Base-by-base conservation (phyloP, 108 stramenopile species). In the Parietichytrium sp. region DNA sequence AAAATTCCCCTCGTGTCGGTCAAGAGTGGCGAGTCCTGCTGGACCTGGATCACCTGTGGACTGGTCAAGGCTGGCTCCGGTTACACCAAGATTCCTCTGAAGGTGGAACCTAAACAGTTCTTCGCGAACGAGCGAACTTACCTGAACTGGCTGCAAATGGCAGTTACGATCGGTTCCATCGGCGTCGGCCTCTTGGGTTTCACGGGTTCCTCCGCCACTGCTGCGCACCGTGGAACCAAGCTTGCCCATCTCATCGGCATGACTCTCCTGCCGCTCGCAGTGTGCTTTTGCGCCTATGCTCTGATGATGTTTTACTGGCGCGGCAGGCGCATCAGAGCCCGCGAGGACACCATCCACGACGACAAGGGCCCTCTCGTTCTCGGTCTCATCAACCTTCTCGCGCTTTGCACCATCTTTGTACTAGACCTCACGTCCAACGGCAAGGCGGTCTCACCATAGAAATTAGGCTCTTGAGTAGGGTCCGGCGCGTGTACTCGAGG, bases 51-150 rank as follows among this genome's bases (percentile, higher is more conserved):
- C n/a, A n/a, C n/a, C n/a, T n/a, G n/a, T n/a, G n/a, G n/a, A n/a
- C n/a, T n/a, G n/a, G n/a, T n/a, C n/a, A n/a, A n/a, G n/a, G n/a
- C n/a, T n/a, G n/a, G n/a, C n/a, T n/a, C n/a, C n/a, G 49, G 93
- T 93, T 92, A 15, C 89, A 8, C 93, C 93, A 81, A 93, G 93
- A 83, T 87, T 85, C 27, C 81, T 87, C n/a, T 89, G 81, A 95
- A 95, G 90, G 93, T 98, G 54, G 97, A 98, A 84, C 97, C 97
- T 29, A 98, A 98, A 84, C 84, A 93, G 20, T 95, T 95, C 89
- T 94, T 98, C 83, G 97, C 97, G 54, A 96, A 96, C 82, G 97
- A 98, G 86, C 92, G 97, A 52, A 96, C 96, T 16, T 96, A 93
- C 81, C 79, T 98, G 51, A 94, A 96, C 78, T 98, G 96, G 96